A percentile compares a stretch with the other conserved stretches of the same genome.
phyloP scores from a whole-genome alignment of 2,329 filamentous ascomycete species.

The Microdochium bolleyi region DNA sequence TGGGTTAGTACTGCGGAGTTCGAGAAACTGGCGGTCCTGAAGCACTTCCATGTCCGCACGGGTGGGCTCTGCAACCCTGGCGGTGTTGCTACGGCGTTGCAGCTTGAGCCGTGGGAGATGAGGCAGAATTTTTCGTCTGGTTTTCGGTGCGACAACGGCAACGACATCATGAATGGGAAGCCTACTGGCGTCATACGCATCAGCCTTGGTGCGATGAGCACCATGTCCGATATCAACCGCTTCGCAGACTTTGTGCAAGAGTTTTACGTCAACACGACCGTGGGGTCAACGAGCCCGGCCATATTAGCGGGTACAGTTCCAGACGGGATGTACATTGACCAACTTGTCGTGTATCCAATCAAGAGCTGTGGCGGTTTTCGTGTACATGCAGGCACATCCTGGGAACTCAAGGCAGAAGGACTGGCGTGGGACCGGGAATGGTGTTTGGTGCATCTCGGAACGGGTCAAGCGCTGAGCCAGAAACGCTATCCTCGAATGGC shows the following conservation, averaged over 20 bases:
- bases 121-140: conserved; percentile 77
- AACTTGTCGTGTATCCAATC: conserved; percentile 76
- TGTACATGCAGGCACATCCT: conserved; percentile 54
- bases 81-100: conserved; percentile 67
- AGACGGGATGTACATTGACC: conserved; percentile 44
- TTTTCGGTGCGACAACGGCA: conserved; percentile 74
- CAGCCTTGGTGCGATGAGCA: conserved; percentile 89
- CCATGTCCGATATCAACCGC: conserved; percentile 59
- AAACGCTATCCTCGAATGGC: conserved; percentile 87
- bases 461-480: conserved; percentile 77
- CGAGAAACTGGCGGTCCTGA: conserved; percentile 75
- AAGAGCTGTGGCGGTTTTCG: conserved; percentile 84
- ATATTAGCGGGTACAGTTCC: neutral
- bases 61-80: conserved; percentile 91
- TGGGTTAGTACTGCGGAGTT: conserved; percentile 81
- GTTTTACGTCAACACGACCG: conserved; percentile 41
- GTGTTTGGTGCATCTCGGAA: conserved; percentile 85
- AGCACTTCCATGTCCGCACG: conserved; percentile 76
- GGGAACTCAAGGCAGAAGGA: conserved; percentile 76
- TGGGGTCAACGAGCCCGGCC: conserved; percentile 5
- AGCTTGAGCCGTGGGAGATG: conserved; percentile 73
- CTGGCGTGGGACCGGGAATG: conserved; percentile 94
- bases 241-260: conserved; percentile 67
- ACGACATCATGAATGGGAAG: conserved; percentile 75
- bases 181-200: conserved; percentile 81